phyloP scores from a whole-genome alignment of 2,329 filamentous ascomycete genomes.

The Colletotrichum aenigma region DNA sequence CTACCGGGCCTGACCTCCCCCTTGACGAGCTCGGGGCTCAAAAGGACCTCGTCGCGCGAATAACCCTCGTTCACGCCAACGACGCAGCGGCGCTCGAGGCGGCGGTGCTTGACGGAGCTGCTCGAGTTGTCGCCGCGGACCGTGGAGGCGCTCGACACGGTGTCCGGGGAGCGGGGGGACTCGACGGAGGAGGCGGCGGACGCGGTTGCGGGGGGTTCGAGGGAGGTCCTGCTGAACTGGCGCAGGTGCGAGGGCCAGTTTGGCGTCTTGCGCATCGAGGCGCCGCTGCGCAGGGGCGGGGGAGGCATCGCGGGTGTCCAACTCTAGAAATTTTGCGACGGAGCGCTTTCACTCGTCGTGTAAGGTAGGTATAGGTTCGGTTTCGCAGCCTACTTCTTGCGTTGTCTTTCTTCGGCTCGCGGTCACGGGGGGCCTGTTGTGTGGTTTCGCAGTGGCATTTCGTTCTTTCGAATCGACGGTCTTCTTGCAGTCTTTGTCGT shows the following conservation, averaged over 20 bases:
- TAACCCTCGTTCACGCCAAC: conserved; percentile 74
- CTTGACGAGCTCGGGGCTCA: conserved; percentile 76
- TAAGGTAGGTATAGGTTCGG: not conserved
- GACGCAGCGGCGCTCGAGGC: conserved; percentile 53
- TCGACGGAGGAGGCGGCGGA: conserved; percentile 35
- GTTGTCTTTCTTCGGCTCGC: not conserved
- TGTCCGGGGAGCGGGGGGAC: conserved; percentile 50
- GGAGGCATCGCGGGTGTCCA: not conserved
- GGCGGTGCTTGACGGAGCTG: conserved; percentile 30
- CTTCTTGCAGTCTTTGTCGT: not conserved
- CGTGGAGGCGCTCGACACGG: conserved; percentile 55
- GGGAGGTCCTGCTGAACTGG: conserved; percentile 53
- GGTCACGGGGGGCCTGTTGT: conserved; percentile 6
- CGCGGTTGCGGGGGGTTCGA: conserved; percentile 41
- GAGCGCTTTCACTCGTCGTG: not conserved
- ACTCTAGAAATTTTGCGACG: not conserved
- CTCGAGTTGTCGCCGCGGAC: conserved; percentile 35
- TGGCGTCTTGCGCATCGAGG: conserved; percentile 48
- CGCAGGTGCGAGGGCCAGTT: conserved; percentile 59
- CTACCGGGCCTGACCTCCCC: conserved; percentile 67
- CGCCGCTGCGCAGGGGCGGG: conserved; percentile 45
- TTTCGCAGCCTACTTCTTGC: not conserved
- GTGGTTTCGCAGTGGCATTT: conserved; percentile 10
- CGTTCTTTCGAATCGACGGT: not conserved
- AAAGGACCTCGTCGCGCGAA: conserved; percentile 77